Evolutionary conservation across 2,329 filamentous ascomycete genomes (phyloP), one percentile per base, ranked within the genome.

Genomic region (Pseudopyricularia cyperi): DNA sequence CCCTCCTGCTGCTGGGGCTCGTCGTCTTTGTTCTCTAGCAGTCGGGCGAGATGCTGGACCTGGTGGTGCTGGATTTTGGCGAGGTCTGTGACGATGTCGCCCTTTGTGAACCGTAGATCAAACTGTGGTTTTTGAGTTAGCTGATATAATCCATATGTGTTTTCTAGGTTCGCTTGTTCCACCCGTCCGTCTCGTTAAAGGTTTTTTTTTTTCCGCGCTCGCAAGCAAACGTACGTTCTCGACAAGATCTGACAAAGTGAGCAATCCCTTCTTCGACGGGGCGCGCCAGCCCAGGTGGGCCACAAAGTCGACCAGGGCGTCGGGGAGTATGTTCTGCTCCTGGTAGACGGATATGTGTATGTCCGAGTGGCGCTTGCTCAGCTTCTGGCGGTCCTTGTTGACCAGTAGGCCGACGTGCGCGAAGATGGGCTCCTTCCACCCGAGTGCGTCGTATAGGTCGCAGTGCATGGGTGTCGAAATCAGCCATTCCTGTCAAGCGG

Each of bases 201-300:
- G n/a, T n/a, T n/a, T n/a, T n/a, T n/a, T n/a, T n/a, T n/a, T n/a
- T n/a, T 15, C 32, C 15, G 11, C 3, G 14, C 2, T 9, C 15
- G 9, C 22, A 15, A 34, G 15, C 44, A 9, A n/a, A 62, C 76
- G 52, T 70, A 86, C 85, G 54, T 81, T 80, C 17, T 82, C 65
- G 46, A 88, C 75, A 51, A 98, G 76, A 9, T 89, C 78, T 1
- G 82, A 63, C 53, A 96, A 68, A 24, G 74, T 76, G 69, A 91
- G 80, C 19, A 89, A 70, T 61, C 94, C 86, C n/a, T 75, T 77
- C 49, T 77, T 79, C 4, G 60, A 59, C 3, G 57, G 48, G 2
- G 89, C 84, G 28, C 82, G 86, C 89, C 89, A 95, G 24, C 89
- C 89, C 1, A 96, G 72, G 15, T 97, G 73, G 1, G 87, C 84